Evolutionary conservation across 1,284 basidiomycete species (phyloP).

Genomic region (Puccinia triticina): DNA sequence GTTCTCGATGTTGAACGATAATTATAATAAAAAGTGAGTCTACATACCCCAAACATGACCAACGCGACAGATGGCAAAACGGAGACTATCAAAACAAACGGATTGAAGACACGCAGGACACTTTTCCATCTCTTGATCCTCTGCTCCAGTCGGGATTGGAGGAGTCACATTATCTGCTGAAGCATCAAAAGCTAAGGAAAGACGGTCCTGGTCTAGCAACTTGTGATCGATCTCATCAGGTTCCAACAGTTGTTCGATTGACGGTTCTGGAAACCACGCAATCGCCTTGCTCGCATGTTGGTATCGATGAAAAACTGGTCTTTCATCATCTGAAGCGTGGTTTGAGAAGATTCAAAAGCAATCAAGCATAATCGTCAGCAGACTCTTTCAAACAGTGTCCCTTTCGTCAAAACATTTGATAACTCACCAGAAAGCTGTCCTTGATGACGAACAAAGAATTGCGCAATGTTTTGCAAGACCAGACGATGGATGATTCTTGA

Average conservation of each 20-base stretch:
- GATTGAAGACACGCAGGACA: conserved; percentile 37
- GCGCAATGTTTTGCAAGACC: background rate
- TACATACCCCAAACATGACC: conserved; percentile 44
- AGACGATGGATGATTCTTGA: conserved; percentile 5
- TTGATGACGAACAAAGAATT: conserved; percentile 2
- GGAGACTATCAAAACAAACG: conserved; percentile 31
- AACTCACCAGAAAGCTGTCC: background rate
- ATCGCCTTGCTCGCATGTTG: background rate
- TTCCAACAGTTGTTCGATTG: conserved; percentile 26
- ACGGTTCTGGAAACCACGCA: conserved; percentile 7
- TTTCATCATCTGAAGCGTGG: conserved; percentile 2
- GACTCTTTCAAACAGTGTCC: background rate
- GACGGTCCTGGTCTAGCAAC: conserved; percentile 30
- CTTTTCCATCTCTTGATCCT: background rate
- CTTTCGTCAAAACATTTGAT: background rate
- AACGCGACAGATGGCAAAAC: conserved; percentile 22
- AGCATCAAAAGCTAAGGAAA: background rate
- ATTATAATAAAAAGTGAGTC: background rate
- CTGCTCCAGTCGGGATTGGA: background rate
- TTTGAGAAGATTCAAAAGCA: background rate
- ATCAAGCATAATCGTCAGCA: background rate
- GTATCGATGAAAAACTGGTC: background rate
- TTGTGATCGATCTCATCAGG: conserved; percentile 30
- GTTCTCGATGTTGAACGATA: background rate
- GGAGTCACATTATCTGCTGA: background rate